Conservation (phyloP, 352 stramenopile genomes). For the Plasmopara muralis region DNA sequence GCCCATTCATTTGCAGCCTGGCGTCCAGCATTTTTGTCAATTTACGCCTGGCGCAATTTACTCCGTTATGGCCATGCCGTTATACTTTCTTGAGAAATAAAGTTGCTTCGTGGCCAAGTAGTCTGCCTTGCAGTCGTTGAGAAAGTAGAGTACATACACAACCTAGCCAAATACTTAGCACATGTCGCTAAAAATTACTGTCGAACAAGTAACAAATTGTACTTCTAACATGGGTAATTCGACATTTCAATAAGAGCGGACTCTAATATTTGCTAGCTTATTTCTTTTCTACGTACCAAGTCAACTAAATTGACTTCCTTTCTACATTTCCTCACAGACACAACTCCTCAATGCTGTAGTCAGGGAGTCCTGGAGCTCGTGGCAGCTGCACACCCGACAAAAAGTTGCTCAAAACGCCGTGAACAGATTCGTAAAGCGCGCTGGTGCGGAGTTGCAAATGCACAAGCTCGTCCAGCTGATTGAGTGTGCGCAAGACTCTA, state of each 20-base stretch:
- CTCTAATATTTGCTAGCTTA: conserved; percentile 4
- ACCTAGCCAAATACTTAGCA: no score
- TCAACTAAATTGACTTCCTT: no score
- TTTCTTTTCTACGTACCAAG: no score
- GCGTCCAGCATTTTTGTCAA: no score
- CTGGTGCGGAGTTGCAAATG: conserved; percentile 44
- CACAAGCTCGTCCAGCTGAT: conserved; percentile 50
- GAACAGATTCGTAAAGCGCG: conserved; percentile 57
- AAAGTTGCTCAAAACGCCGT: conserved; percentile 75
- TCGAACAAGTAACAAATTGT: no score
- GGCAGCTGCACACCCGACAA: conserved; percentile 64
- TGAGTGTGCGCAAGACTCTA: conserved; percentile 31
- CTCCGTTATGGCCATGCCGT: not conserved
- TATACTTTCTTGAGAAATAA: not conserved
- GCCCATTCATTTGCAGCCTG: no score
- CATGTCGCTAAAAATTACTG: no score
- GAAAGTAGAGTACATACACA: no score
- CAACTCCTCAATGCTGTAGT: conserved; percentile 79
- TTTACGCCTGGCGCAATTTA: no score
- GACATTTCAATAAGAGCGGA: conserved; percentile 1
- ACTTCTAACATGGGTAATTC: no score
- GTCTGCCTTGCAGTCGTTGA: no score
- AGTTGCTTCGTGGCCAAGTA: no score
- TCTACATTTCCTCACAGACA: conserved; percentile 30
- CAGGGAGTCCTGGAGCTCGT: conserved; percentile 48